Base-by-base conservation (phyloP, 768 basidiomycete species). In the Crassisporium funariophilum region DNA sequence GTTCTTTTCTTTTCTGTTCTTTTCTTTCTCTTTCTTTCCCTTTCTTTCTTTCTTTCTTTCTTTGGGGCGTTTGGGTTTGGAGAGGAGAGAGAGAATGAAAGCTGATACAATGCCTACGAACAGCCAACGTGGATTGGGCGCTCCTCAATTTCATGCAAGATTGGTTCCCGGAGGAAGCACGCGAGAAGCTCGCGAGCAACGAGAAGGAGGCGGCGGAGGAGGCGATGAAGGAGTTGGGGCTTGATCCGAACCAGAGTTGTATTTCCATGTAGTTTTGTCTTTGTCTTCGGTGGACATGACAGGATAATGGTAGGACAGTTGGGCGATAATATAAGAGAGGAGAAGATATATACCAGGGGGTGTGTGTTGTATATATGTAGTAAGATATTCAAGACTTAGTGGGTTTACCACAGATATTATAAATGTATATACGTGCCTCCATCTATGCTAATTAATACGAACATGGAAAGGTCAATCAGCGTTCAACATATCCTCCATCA, bases 161-260 rank as follows among this genome's bases (percentile, higher is more conserved):
- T 56, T 97, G 92, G 91, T 98, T 98, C 65, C 92, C 95, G 0
- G 60, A 79, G 11, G 95, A 97, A 62, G 75, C 91, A 12, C 80
- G 74, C 47, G 76, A 75, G 56, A 97, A 97, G 63, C 68, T 82
- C 36, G 80, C 76, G 55, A 75, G 80, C 52, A 93, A 94, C 62
- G 84, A 89, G 62, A 71, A 67, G 38, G 94, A 97, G 62, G 82
- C 84, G 0, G 74, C 79, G 0, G 65, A 75, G 35, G 92, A 95
- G 66, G 76, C 89, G 56, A 60, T 86, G 15, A 67, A 74, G 48
- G 85, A 84, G 56, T 57, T 90, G 23, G 86, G 88, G 5, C 53
- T 91, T 21, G 69, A 81, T 56, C 72, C 75, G 4, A 54, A 75
- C 45, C 56, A 60, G 45, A 35, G 46, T 5, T 83, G 82, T 55